Percentiles rank a stretch among this genome's conserved stretches.
phyloP scores from a whole-genome alignment of 192 early-diverging fungal species.

The Umbelopsis ramanniana region DNA sequence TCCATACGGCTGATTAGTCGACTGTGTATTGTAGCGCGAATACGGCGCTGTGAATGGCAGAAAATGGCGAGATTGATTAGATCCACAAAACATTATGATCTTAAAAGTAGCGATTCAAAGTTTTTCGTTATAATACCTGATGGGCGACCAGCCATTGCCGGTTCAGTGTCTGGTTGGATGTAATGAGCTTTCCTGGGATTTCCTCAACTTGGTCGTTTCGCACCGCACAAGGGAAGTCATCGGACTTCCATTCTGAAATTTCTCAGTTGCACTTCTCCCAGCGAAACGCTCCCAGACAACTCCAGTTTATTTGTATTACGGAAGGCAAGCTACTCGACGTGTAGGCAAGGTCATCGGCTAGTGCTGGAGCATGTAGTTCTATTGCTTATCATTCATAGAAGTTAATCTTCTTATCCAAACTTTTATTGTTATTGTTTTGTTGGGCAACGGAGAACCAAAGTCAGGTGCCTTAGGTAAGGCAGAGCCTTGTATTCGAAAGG shows the following conservation, averaged over 20 bases:
- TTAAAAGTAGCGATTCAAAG: neutral
- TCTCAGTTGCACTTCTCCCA: neutral
- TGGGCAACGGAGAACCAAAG: too few species aligned
- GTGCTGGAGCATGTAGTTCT: too few species aligned
- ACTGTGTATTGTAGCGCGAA: slow-evolving; percentile 20
- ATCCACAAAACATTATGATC: neutral
- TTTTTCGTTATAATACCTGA: neutral
- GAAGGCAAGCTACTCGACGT: too few species aligned
- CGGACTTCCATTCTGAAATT: slow-evolving; percentile 9
- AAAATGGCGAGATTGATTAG: neutral
- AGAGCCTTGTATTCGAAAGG: too few species aligned
- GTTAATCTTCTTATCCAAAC: too few species aligned
- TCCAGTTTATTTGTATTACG: too few species aligned
- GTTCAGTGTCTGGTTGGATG: slow-evolving; percentile 11
- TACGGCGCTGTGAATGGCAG: slow-evolving; percentile 15
- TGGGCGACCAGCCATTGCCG: slow-evolving; percentile 22
- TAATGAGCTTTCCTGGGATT: neutral
- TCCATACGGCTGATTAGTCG: slow-evolving; percentile 19
- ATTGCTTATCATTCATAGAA: too few species aligned
- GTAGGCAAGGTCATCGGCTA: too few species aligned
- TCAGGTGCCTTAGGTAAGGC: too few species aligned
- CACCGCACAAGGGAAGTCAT: neutral
- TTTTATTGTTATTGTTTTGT: too few species aligned
- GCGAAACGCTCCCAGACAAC: neutral
- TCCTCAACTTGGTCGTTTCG: neutral